These are phyloP conservation scores for Gilbertella persicaria DNA, from an alignment of 371 early-diverging fungal genomes.

Conservation along the genomic window DNA sequence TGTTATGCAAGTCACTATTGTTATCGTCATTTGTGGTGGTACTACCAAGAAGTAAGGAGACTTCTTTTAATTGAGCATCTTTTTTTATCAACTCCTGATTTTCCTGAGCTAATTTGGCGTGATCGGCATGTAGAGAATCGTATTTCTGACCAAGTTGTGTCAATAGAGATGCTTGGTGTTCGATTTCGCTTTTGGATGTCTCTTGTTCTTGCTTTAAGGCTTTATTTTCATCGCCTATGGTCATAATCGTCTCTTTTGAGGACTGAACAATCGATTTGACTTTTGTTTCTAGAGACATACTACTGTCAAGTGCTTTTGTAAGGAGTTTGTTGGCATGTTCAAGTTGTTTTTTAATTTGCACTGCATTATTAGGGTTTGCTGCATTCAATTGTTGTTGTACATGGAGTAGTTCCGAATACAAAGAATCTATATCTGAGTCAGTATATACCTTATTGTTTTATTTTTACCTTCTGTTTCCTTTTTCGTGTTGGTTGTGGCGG, in stretches of 20 bases:
- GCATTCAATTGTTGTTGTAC: conserved; percentile 11
- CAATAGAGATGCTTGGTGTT: background rate
- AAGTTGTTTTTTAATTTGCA: conserved; percentile 4
- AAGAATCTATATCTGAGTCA: background rate
- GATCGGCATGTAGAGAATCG: background rate
- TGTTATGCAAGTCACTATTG: background rate
- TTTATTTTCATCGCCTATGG: conserved; percentile 8
- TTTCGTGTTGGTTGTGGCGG: background rate
- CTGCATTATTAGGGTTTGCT: conserved; percentile 7
- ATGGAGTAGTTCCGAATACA: conserved; percentile 11
- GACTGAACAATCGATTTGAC: conserved; percentile 6
- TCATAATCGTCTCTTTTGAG: conserved; percentile 12
- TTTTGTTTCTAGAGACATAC: conserved; percentile 1
- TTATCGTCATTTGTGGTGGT: too few species aligned
- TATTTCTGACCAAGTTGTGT: background rate
- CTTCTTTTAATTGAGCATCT: background rate
- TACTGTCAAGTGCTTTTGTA: conserved; percentile 2
- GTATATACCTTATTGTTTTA: background rate
- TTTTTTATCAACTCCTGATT: background rate
- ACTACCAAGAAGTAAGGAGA: conserved; percentile 1
- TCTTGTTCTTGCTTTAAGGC: background rate
- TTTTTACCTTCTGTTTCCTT: conserved; percentile 3
- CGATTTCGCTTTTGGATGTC: background rate
- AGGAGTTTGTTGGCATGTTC: conserved; percentile 1
- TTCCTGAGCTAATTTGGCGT: too few species aligned